Base-by-base conservation (phyloP, 139 green algal species). In the Chlamydomonas urium region DNA sequence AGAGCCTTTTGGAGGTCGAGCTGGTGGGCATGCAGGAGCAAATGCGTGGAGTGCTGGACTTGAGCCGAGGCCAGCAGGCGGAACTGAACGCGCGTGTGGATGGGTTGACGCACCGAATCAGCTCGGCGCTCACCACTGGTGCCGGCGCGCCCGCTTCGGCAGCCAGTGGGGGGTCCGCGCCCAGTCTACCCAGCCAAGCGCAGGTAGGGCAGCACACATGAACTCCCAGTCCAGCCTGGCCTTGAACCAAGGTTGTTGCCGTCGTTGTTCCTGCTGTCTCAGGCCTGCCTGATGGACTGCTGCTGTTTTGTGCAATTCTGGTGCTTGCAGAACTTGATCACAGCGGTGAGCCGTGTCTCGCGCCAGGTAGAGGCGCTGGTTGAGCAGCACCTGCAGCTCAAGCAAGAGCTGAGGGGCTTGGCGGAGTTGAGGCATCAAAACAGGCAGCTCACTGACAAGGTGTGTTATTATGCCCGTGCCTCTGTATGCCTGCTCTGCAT, bases 11-110 rank as follows among this genome's bases (percentile, higher is more conserved):
- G 60, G 60, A 67, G 29, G 60, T 67, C 19, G 60, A 67, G 60
- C 60, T 67, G 32, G 60, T 8, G 5, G 60, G 60, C 32, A 67
- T 67, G 60, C 60, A 47, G 32, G 60, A 67, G 19, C 60, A 67
- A 26, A 67, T 67, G 60, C n/a, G 29, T 6, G 60, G 60, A 24
- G 60, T 67, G 32, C 60, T 67, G 60, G 60, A 67, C 29, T 26
- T 67, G 5, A 67, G 14, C 17, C 31, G 33, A 4, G 60, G 19
- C 4, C 32, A 67, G 29, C 60, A 67, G 33, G 63, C 57, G 63
- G 60, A 67, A n/a, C 60, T 67, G 5, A 67, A 67, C 33, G n/a
- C 60, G 21, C 32, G 60, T 6, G 60, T 67, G 32, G 33, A 67
- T 21, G 32, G 32, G 5, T 26, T 67, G 19, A 67, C 31, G 32